These are phyloP conservation scores for Sisymbrium irio DNA, from an alignment of 345 rosid species.

Conservation along the genomic window DNA sequence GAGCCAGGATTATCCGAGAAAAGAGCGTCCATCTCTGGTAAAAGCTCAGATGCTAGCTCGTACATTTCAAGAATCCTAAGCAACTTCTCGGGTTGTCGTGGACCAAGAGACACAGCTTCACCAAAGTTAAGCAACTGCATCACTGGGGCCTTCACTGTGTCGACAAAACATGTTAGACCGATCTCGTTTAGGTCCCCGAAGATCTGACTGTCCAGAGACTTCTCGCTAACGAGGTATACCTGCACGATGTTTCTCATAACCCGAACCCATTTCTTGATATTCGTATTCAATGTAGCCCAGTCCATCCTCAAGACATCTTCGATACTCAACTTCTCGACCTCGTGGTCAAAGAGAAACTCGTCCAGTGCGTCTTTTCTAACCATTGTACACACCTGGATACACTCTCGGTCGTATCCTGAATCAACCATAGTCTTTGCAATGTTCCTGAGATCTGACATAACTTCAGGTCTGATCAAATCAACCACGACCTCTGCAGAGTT, in stretches of 20 bases:
- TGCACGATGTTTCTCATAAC: slow-evolving; percentile 65
- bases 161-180: slow-evolving; percentile 54
- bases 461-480: slow-evolving; percentile 68
- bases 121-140: slow-evolving; percentile 80
- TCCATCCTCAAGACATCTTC: slow-evolving; percentile 88
- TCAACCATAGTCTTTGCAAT: slow-evolving; percentile 68
- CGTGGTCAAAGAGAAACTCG: slow-evolving; percentile 66
- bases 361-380: slow-evolving; percentile 75
- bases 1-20: slow-evolving; percentile 51
- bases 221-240: slow-evolving; percentile 72
- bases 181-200: slow-evolving; percentile 50
- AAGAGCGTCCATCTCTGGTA: slow-evolving; percentile 58
- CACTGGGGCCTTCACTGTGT: slow-evolving; percentile 70
- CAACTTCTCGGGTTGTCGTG: slow-evolving; percentile 72
- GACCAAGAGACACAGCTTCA: slow-evolving; percentile 78
- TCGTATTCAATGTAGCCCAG: slow-evolving; percentile 66
- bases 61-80: slow-evolving; percentile 81
- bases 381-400: slow-evolving; percentile 60
- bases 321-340: slow-evolving; percentile 78
- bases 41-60: slow-evolving; percentile 62
- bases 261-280: slow-evolving; percentile 84
- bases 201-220: slow-evolving; percentile 57
- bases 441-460: slow-evolving; percentile 60
- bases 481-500: slow-evolving; percentile 46
- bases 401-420: slow-evolving; percentile 68